These are phyloP conservation scores for Aschersonia sp. DNA, from an alignment of 2,329 filamentous ascomycete species.

Conservation along the genomic window DNA sequence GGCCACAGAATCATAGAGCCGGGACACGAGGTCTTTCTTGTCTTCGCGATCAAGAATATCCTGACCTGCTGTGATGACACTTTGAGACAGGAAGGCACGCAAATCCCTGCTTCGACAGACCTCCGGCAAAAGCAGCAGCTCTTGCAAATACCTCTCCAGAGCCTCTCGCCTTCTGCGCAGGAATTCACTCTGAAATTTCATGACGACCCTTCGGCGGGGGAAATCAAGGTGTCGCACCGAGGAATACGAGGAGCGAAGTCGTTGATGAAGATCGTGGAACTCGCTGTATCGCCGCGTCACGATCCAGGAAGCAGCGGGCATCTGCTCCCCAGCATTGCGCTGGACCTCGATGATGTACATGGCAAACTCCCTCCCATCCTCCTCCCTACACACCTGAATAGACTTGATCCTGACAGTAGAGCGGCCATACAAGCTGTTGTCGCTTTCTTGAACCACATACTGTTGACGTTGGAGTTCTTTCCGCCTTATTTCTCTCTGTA, in stretches of 20 bases:
- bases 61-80: conserved; percentile 54
- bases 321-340: conserved; percentile 80
- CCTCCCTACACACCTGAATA: conserved; percentile 81
- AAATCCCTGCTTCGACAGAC: conserved; percentile 90
- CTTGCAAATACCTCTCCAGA: conserved; percentile 71
- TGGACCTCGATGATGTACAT: conserved; percentile 88
- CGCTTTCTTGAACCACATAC: conserved; percentile 93
- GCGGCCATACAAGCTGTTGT: conserved; percentile 89
- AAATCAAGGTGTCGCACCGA: conserved; percentile 86
- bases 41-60: conserved; percentile 43
- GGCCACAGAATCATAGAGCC: conserved; percentile 90
- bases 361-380: conserved; percentile 86
- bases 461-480: conserved; percentile 95
- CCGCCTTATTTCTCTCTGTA: conserved; percentile 80
- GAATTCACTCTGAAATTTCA: conserved; percentile 95
- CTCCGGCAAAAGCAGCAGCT: conserved; percentile 74
- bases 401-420: conserved; percentile 83
- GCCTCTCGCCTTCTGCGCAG: conserved; percentile 74
- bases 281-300: conserved; percentile 91
- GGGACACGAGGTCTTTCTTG: conserved; percentile 78
- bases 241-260: conserved; percentile 68
- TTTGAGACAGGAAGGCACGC: conserved; percentile 82
- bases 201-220: conserved; percentile 77
- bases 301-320: conserved; percentile 90
- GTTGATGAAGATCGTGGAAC: conserved; percentile 90